Evolutionary conservation across 2,329 filamentous ascomycete genomes (phyloP).

Genomic region (Aspergillus tubingensis): DNA sequence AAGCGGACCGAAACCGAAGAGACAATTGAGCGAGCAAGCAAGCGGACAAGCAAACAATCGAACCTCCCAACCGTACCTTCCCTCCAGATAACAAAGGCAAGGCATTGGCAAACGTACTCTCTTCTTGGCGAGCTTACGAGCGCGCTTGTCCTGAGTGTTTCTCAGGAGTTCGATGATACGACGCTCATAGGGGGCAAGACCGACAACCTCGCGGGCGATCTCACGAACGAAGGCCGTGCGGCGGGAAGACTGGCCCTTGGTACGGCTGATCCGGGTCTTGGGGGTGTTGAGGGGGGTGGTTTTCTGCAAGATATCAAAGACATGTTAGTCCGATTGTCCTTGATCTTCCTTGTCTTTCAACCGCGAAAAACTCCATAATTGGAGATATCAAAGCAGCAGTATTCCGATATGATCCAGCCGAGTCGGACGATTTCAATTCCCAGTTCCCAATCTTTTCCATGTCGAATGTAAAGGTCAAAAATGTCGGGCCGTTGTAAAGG

Average conservation of each 20-base stretch:
- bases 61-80: neutral
- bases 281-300: constrained; percentile 71
- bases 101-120: constrained; percentile 64
- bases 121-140: constrained; percentile 99
- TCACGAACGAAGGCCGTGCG: constrained; percentile 95
- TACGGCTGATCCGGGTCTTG: constrained; percentile 78
- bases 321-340: constrained; percentile 38
- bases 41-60: neutral
- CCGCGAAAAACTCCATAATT: neutral
- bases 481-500: neutral
- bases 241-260: constrained; percentile 96
- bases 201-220: constrained; percentile 97
- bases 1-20: neutral
- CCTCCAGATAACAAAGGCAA: constrained; percentile 3
- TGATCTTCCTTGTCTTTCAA: neutral
- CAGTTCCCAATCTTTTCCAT: neutral
- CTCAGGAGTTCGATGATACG: constrained; percentile 98
- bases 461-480: neutral
- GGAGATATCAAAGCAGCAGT: neutral
- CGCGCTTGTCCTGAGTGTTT: constrained; percentile 99
- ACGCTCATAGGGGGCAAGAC: constrained; percentile 93
- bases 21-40: neutral
- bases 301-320: constrained; percentile 62
- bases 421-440: constrained; percentile 6
- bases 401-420: constrained; percentile 2